Evolutionary conservation across 805 yeast species (phyloP).

Genomic region (Starmerella stigmatis): DNA sequence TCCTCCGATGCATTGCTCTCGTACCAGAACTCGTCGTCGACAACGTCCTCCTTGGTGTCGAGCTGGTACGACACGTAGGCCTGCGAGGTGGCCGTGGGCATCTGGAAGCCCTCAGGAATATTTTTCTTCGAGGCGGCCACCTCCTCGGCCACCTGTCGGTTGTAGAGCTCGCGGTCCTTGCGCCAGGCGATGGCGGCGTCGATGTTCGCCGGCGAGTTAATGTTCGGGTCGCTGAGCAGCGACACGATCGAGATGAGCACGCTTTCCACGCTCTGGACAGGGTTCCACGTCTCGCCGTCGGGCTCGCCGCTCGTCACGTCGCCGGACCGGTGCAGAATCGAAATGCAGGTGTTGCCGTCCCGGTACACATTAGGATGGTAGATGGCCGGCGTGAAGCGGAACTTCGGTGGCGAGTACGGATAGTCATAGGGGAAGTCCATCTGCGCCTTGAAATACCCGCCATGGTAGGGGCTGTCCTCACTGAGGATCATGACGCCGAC

Average conservation of each 20-base stretch:
- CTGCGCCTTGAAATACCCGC: conserved; percentile 87
- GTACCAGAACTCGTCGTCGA: conserved; percentile 78
- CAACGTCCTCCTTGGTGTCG: conserved; percentile 40
- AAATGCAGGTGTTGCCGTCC: conserved; percentile 86
- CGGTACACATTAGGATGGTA: conserved; percentile 92
- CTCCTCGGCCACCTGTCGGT: conserved; percentile 63
- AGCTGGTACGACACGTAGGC: conserved; percentile 38
- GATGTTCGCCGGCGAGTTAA: conserved; percentile 87
- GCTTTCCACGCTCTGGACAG: conserved; percentile 72
- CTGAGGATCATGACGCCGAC: conserved; percentile 86
- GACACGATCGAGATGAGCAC: conserved; percentile 86
- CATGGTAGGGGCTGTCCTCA: conserved; percentile 82
- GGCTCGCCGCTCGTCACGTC: conserved; percentile 86
- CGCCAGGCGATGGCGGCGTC: conserved; percentile 91
- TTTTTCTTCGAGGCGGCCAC: conserved; percentile 63
- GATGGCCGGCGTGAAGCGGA: conserved; percentile 84
- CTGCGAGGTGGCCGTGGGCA: conserved; percentile 57
- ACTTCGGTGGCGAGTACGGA: conserved; percentile 88
- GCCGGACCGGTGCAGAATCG: conserved; percentile 84
- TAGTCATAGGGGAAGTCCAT: conserved; percentile 87
- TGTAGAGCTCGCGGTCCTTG: conserved; percentile 66
- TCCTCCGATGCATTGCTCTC: conserved; percentile 61
- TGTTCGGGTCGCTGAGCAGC: conserved; percentile 85
- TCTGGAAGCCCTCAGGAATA: conserved; percentile 74
- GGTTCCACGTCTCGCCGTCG: conserved; percentile 80